These are phyloP conservation scores for Calocera cornea DNA, from an alignment of 768 basidiomycete genomes.

Conservation along the genomic window DNA sequence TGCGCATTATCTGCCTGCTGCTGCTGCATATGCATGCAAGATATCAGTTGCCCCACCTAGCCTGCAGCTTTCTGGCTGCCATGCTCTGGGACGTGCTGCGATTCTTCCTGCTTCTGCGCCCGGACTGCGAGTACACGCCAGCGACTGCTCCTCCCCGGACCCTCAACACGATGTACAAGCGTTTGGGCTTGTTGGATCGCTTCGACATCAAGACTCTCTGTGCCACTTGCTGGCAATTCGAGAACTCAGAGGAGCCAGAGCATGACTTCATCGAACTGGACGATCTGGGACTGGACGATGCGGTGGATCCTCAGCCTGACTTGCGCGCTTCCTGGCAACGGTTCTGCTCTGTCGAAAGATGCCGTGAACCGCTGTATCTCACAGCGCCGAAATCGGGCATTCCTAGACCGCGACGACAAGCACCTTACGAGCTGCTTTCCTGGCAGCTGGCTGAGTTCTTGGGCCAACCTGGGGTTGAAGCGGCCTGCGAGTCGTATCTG, in stretches of 20 bases:
- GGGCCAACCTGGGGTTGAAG: constrained; percentile 19
- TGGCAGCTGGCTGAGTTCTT: neutral
- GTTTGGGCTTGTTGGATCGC: neutral
- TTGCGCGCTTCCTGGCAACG: neutral
- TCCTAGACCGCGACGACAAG: neutral
- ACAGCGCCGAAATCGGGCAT: neutral
- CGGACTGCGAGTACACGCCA: neutral
- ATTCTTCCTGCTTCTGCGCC: neutral
- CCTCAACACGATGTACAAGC: neutral
- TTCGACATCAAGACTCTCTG: neutral
- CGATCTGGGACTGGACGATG: neutral
- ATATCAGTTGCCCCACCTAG: neutral
- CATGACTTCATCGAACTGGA: neutral
- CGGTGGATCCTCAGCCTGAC: neutral
- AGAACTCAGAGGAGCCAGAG: neutral
- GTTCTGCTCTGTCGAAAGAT: neutral
- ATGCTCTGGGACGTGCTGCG: neutral
- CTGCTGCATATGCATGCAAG: neutral
- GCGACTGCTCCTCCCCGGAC: neutral
- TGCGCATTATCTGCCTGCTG: neutral
- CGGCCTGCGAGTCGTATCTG: constrained; percentile 15
- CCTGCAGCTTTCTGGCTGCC: neutral
- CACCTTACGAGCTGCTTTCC: neutral
- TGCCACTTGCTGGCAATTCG: neutral
- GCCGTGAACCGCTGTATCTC: neutral